Evolutionary conservation across 2,329 filamentous ascomycete genomes (phyloP).

Genomic region (Verticillium dahliae): DNA sequence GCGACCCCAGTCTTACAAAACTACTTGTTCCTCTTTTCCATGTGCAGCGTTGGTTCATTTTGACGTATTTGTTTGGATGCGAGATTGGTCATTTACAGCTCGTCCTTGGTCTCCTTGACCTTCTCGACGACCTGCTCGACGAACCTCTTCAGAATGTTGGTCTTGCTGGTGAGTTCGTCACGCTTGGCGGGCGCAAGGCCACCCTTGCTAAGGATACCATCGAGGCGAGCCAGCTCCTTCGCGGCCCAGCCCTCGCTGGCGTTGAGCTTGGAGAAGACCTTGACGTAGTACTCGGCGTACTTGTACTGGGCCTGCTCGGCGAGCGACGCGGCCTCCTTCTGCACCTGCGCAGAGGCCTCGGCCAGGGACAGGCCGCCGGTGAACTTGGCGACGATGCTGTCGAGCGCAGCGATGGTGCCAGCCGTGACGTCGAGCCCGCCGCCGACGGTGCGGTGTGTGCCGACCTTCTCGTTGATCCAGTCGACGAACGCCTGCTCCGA

Average conservation of each 20-base stretch:
- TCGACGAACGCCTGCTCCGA: constrained; percentile 67
- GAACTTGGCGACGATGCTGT: constrained; percentile 70
- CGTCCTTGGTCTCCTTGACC: constrained; percentile 52
- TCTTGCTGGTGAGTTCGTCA: constrained; percentile 79
- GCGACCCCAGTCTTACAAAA: neutral
- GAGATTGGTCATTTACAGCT: constrained; percentile 50
- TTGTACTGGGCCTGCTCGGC: constrained; percentile 59
- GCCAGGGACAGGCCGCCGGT: constrained; percentile 55
- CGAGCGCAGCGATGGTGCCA: constrained; percentile 75
- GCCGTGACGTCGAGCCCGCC: constrained; percentile 73
- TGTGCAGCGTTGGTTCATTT: neutral
- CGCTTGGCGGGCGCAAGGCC: constrained; percentile 79
- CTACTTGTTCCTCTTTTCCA: neutral
- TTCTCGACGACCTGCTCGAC: constrained; percentile 50
- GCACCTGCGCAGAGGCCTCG: constrained; percentile 63
- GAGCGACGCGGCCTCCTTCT: constrained; percentile 61
- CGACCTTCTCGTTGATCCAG: constrained; percentile 84
- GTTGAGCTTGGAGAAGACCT: constrained; percentile 78
- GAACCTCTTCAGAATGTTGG: constrained; percentile 83
- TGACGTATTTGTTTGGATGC: neutral
- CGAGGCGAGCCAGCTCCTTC: constrained; percentile 79
- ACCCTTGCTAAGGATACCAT: constrained; percentile 78
- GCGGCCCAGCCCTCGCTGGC: constrained; percentile 70
- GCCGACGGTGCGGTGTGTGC: constrained; percentile 76
- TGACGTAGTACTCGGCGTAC: constrained; percentile 91